These are phyloP conservation scores for Serendipita sp. DNA, from an alignment of 1,284 basidiomycete species.

Conservation along the genomic window DNA sequence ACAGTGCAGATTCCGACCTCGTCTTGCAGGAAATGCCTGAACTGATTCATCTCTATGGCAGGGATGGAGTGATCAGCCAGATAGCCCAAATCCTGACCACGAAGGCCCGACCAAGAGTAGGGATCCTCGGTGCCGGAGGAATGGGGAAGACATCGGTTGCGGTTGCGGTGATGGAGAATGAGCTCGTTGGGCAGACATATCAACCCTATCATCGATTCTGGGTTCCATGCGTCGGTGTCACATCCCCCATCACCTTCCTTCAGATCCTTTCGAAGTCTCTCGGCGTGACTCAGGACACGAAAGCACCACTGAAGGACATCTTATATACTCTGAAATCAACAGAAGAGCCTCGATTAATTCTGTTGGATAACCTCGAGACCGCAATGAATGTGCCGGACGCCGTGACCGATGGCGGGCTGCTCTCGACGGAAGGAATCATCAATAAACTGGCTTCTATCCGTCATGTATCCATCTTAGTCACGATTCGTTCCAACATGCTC, in stretches of 20 bases:
- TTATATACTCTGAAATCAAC: slow-evolving; percentile 10
- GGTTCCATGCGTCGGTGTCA: slow-evolving; percentile 20
- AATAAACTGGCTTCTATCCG: too few species aligned
- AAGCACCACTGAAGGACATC: slow-evolving; percentile 14
- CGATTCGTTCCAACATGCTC: too few species aligned
- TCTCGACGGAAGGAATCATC: too few species aligned
- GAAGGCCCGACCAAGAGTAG: slow-evolving; percentile 13
- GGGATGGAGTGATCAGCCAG: too few species aligned
- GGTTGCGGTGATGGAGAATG: slow-evolving; percentile 18
- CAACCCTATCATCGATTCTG: slow-evolving; percentile 18
- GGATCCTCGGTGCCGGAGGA: slow-evolving; percentile 23
- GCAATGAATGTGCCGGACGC: too few species aligned
- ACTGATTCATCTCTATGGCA: too few species aligned
- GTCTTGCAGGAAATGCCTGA: too few species aligned
- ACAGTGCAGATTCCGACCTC: too few species aligned
- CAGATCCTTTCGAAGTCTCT: slow-evolving; percentile 16
- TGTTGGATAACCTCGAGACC: too few species aligned
- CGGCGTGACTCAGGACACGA: slow-evolving; percentile 12
- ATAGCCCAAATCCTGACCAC: slow-evolving; percentile 5
- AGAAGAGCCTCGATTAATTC: slow-evolving; percentile 15
- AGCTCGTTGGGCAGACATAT: slow-evolving; percentile 7
- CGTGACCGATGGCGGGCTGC: too few species aligned
- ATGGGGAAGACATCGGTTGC: slow-evolving; percentile 27
- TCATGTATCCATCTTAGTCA: too few species aligned
- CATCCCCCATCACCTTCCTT: slow-evolving; percentile 16